Percentiles rank a stretch among this genome's conserved stretches.
These are phyloP conservation scores for Monarda citriodora DNA, from an alignment of 305 asterid genomes.

Conservation along the genomic window DNA sequence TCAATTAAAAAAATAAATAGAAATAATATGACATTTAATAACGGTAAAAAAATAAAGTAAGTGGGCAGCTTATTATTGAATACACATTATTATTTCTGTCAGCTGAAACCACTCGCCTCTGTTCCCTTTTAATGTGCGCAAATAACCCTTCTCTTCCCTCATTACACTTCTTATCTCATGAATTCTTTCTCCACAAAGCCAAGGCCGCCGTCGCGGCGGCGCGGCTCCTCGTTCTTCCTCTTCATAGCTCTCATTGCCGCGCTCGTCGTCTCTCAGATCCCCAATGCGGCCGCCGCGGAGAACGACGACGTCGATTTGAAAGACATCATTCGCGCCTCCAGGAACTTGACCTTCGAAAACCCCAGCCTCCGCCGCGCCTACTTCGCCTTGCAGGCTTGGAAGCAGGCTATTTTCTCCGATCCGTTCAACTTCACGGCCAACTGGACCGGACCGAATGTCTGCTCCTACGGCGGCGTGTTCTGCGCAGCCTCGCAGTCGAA, in stretches of 20 bases:
- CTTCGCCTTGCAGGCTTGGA: constrained; percentile 59
- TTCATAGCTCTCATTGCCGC: constrained; percentile 19
- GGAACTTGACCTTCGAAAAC: constrained; percentile 37
- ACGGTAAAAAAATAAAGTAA: constrained; percentile 29
- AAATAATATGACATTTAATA: too few relatives aligned
- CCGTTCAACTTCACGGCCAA: constrained; percentile 48
- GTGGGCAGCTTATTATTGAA: constrained; percentile 26
- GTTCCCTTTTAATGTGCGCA: constrained; percentile 30
- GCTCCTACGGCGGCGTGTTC: constrained; percentile 54
- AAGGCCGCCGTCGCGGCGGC: constrained; percentile 37
- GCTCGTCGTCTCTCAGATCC: constrained; percentile 15
- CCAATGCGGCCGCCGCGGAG: constrained; percentile 21
- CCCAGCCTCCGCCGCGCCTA: constrained; percentile 52
- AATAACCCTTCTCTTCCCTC: constrained; percentile 12
- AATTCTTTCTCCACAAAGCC: constrained; percentile 23
- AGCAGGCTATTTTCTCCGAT: constrained; percentile 51
- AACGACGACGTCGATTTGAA: constrained; percentile 16
- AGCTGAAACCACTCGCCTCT: constrained; percentile 18
- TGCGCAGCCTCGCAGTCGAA: constrained; percentile 38
- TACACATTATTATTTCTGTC: constrained; percentile 22
- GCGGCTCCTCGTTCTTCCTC: constrained; percentile 14
- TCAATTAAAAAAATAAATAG: too few relatives aligned
- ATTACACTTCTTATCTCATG: constrained; percentile 6
- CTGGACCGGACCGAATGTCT: constrained; percentile 48
- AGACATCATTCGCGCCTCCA: constrained; percentile 15